These are phyloP conservation scores for Cryptococcus maquisensis DNA, from an alignment of 1,284 basidiomycete species.

Conservation along the genomic window DNA sequence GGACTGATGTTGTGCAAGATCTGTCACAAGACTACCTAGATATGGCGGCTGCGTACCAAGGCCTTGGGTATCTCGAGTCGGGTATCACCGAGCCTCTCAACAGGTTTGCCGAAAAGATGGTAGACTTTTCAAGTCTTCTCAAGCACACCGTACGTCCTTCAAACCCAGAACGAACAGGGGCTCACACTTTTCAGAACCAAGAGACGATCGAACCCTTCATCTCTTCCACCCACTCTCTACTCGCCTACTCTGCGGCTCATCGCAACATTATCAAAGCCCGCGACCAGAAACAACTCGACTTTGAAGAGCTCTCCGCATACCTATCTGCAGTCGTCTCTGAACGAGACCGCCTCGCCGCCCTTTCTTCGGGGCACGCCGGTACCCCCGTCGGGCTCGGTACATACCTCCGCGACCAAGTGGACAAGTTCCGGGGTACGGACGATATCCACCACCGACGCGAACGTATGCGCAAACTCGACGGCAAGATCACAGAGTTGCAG, in stretches of 20 bases:
- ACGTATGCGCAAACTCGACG: conserved; percentile 85
- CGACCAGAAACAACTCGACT: conserved; percentile 98
- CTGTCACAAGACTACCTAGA: conserved; percentile 95
- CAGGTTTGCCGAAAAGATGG: conserved; percentile 87
- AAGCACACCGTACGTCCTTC: conserved; percentile 64
- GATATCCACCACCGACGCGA: conserved; percentile 82
- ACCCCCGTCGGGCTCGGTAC: conserved; percentile 68
- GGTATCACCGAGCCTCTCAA: conserved; percentile 96
- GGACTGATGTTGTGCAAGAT: conserved; percentile 55
- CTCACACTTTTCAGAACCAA: conserved; percentile 59
- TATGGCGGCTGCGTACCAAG: conserved; percentile 89
- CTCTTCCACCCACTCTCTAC: conserved; percentile 78
- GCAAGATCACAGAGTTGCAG: conserved; percentile 93
- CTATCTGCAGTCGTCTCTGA: conserved; percentile 84
- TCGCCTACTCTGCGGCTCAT: conserved; percentile 84
- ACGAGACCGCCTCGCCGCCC: conserved; percentile 81
- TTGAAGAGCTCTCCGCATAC: conserved; percentile 95
- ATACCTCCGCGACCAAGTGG: conserved; percentile 90
- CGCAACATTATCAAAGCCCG: conserved; percentile 86
- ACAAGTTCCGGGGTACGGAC: conserved; percentile 84
- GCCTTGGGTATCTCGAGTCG: conserved; percentile 93
- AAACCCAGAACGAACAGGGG: not conserved
- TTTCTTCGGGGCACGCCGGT: conserved; percentile 57
- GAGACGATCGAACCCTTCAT: conserved; percentile 82
- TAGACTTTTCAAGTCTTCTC: conserved; percentile 83